Conservation (phyloP, 2,329 filamentous ascomycete species). For the Leptographium lundbergii region DNA sequence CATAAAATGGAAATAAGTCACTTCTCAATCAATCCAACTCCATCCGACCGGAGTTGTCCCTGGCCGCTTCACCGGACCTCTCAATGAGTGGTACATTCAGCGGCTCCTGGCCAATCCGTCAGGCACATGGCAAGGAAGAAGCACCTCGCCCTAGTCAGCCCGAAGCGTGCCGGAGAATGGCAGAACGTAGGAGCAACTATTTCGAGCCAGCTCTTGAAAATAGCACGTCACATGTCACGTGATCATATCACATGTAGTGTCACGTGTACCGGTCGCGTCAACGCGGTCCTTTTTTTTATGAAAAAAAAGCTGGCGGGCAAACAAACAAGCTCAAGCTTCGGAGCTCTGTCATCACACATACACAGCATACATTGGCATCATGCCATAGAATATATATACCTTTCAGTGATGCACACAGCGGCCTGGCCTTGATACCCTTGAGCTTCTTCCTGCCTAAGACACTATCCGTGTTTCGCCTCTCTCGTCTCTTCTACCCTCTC, state of each 20-base stretch:
- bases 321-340: background rate
- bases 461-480: background rate
- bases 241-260: background rate
- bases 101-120: background rate
- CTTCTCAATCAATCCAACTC: background rate
- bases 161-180: background rate
- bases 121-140: background rate
- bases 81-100: background rate
- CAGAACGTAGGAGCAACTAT: background rate
- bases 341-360: background rate
- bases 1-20: background rate
- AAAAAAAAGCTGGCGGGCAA: background rate
- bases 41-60: background rate
- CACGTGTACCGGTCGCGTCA: background rate
- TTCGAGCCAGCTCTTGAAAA: background rate
- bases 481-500: background rate
- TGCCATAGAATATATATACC: background rate
- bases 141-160: background rate
- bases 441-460: background rate
- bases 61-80: background rate
- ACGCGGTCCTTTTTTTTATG: background rate
- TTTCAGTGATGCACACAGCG: background rate
- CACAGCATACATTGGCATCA: background rate
- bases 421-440: background rate
- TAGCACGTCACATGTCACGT: background rate